Evolutionary conservation across 2,329 filamentous ascomycete species (phyloP).

Genomic region (Pestalotiopsis sp.): DNA sequence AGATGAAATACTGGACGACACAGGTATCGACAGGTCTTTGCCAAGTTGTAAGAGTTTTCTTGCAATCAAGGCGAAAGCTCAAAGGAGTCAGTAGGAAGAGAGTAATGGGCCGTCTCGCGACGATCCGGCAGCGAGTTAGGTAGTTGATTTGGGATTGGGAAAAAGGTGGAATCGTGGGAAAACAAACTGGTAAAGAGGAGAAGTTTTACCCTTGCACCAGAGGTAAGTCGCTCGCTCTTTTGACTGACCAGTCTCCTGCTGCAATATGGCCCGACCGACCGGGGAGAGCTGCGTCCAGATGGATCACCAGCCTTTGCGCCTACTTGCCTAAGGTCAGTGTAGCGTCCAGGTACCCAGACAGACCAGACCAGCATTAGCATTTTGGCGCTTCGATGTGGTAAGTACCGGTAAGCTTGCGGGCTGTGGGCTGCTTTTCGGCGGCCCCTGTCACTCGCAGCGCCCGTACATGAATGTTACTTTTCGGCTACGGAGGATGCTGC

Average conservation of each 20-base stretch:
- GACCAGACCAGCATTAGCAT: too few relatives aligned
- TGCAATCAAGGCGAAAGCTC: not conserved
- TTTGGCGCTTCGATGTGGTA: too few relatives aligned
- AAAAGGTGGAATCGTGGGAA: slow-evolving; percentile 9
- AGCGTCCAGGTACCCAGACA: not conserved
- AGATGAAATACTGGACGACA: not conserved
- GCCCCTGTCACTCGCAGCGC: not conserved
- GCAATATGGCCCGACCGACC: not conserved
- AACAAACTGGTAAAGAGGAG: slow-evolving; percentile 12
- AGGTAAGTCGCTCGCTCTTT: not conserved
- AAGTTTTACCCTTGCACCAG: slow-evolving; percentile 10
- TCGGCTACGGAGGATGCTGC: too few relatives aligned
- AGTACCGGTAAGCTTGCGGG: not conserved
- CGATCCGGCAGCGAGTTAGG: not conserved
- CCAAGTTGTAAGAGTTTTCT: not conserved
- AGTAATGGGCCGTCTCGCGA: not conserved
- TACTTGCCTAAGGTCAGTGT: too few relatives aligned
- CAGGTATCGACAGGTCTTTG: not conserved
- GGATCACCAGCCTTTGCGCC: too few relatives aligned
- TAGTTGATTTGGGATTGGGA: not conserved
- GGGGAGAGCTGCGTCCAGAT: not conserved
- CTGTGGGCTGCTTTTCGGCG: not conserved
- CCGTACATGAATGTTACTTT: too few relatives aligned
- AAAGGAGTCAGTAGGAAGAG: not conserved
- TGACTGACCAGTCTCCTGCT: not conserved